Conservation (phyloP, 306 rosid genomes). For the Leucaena leucocephala region DNA sequence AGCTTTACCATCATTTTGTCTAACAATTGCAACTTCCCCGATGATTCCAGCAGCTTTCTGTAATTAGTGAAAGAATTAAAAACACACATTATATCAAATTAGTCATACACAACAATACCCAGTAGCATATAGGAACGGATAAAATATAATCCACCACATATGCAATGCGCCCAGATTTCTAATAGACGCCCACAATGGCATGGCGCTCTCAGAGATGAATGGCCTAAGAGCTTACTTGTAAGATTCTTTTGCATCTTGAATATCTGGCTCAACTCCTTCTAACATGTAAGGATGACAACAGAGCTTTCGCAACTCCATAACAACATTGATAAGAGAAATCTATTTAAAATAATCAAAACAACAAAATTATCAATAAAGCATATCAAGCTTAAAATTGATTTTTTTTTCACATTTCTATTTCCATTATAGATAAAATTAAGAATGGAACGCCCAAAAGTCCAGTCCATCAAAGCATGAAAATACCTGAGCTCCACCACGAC, state of each 20-base stretch:
- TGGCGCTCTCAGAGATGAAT: background rate
- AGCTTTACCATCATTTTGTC: constrained; percentile 99
- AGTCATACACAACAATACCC: constrained; percentile 9
- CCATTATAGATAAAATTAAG: constrained; percentile 26
- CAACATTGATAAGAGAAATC: constrained; percentile 98
- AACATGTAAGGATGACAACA: constrained; percentile 98
- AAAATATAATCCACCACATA: no score
- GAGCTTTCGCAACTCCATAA: constrained; percentile 97
- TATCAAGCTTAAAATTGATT: background rate
- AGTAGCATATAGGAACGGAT: no score
- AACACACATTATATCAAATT: constrained; percentile 10
- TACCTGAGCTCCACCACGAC: constrained; percentile 98
- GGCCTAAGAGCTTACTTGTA: constrained; percentile 56
- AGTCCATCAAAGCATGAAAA: constrained; percentile 27
- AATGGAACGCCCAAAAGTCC: constrained; percentile 16
- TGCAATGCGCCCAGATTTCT: no score
- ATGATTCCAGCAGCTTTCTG: constrained; percentile 78
- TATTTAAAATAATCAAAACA: constrained; percentile 48
- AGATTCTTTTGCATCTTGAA: constrained; percentile 77
- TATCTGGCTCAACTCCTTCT: constrained; percentile 98
- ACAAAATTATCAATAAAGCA: constrained; percentile 12
- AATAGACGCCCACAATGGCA: no score
- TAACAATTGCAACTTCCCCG: constrained; percentile 93
- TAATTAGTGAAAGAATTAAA: constrained; percentile 17
- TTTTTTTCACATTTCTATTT: constrained; percentile 15